phyloP scores from a whole-genome alignment of 2,329 filamentous ascomycete genomes.

The Colletotrichum sp. region DNA sequence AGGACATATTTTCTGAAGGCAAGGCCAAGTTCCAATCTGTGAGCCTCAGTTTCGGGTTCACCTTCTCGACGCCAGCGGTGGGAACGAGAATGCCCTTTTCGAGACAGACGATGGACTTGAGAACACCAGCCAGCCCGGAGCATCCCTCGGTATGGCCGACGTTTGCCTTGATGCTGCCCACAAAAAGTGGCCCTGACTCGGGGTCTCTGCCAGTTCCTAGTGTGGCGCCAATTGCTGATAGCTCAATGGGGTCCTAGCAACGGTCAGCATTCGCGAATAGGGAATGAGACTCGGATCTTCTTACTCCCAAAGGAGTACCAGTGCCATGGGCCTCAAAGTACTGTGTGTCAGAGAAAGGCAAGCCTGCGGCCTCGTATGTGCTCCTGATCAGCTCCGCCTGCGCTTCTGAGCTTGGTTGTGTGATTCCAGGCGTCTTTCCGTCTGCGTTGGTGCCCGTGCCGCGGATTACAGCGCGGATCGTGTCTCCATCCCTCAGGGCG shows the following conservation, averaged over 20 bases:
- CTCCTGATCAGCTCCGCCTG: conserved; percentile 33
- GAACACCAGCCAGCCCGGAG: conserved; percentile 42
- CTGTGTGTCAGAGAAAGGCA: conserved; percentile 27
- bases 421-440: conserved; percentile 39
- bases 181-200: conserved; percentile 31
- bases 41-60: conserved; percentile 46
- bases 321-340: conserved; percentile 56
- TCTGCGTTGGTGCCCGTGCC: conserved; percentile 35
- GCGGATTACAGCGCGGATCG: conserved; percentile 34
- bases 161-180: conserved; percentile 38
- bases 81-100: conserved; percentile 50
- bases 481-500: conserved; percentile 45
- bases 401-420: conserved; percentile 37
- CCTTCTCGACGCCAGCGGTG: conserved; percentile 52
- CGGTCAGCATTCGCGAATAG: conserved; percentile 42
- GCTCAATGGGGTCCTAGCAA: conserved; percentile 60
- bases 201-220: conserved; percentile 40
- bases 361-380: neutral
- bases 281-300: neutral
- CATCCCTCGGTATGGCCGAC: conserved; percentile 50
- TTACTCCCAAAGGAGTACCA: neutral
- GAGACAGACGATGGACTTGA: conserved; percentile 46
- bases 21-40: conserved; percentile 29
- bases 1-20: conserved; percentile 25
- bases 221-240: conserved; percentile 49